phyloP scores from a whole-genome alignment of 345 rosid genomes.

The Draba incana region DNA sequence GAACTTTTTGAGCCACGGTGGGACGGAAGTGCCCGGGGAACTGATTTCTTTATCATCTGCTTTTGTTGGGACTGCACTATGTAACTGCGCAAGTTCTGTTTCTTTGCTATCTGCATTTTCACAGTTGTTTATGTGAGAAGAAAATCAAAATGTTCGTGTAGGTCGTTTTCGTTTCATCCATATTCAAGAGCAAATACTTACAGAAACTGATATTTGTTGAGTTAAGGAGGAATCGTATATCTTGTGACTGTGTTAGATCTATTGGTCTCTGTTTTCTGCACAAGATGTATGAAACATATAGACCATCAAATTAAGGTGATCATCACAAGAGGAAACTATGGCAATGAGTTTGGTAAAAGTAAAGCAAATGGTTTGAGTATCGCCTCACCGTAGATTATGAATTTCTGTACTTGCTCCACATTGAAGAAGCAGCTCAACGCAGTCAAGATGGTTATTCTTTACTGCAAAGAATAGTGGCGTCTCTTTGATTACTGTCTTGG shows the following conservation, averaged over 20 bases:
- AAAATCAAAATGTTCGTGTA: slow-evolving; percentile 13
- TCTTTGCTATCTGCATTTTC: slow-evolving; percentile 54
- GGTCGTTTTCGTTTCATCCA: neutral
- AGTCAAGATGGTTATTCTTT: slow-evolving; percentile 65
- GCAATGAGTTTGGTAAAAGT: slow-evolving; percentile 13
- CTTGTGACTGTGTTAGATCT: slow-evolving; percentile 82
- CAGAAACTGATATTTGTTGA: slow-evolving; percentile 58
- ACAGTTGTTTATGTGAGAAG: slow-evolving; percentile 32
- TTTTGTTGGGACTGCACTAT: slow-evolving; percentile 40
- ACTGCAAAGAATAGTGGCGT: slow-evolving; percentile 85
- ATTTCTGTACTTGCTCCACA: slow-evolving; percentile 73
- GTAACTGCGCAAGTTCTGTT: slow-evolving; percentile 43
- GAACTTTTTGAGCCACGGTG: slow-evolving; percentile 65
- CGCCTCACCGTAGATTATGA: slow-evolving; percentile 74
- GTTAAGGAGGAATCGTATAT: slow-evolving; percentile 77
- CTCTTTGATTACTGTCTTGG: slow-evolving; percentile 67
- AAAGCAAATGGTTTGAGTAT: slow-evolving; percentile 16
- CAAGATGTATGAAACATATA: slow-evolving; percentile 22
- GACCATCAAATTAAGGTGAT: slow-evolving; percentile 21
- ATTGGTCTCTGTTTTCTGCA: slow-evolving; percentile 77
- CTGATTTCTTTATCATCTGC: slow-evolving; percentile 45
- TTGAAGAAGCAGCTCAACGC: slow-evolving; percentile 71
- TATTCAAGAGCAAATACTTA: slow-evolving; percentile 47
- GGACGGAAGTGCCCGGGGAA: slow-evolving; percentile 22
- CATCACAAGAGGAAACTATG: slow-evolving; percentile 21